Base-by-base conservation (phyloP, 2,329 filamentous ascomycete species). In the Boeremia lycopersici region DNA sequence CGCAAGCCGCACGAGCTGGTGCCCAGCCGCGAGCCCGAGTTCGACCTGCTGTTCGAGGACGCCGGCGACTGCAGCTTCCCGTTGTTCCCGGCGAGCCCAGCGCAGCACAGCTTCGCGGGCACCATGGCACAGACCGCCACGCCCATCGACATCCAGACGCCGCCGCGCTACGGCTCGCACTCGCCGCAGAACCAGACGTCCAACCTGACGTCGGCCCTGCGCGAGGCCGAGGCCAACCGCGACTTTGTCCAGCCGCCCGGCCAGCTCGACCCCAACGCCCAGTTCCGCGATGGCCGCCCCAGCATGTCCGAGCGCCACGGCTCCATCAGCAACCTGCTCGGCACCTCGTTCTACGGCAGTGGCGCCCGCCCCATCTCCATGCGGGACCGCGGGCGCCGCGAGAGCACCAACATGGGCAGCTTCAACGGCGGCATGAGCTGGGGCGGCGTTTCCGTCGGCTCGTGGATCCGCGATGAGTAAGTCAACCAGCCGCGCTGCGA, bases 391-490 rank as follows among this genome's bases (percentile, higher is more conserved):
- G 78, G 77, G 46, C 77, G 84, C 59, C 76, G 85, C 62, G 83
- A 87, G 73, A 85, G 83, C 72, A 78, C 83, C 59, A 83, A 83
- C 52, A 83, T 84, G 57, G 82, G 85, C 63, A 87, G 85, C 70
- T 76, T 87, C 57, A 79, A 84, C 46, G 89, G 87, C 61, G 93
- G 93, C 67, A 92, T 96, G 88, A 97, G 93, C 77, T 99, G 93
- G 93, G 93, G 93, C 72, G 93, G 93, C 62, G 86, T 96, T 57
- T 98, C 93, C 8, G 91, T 98, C 62, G 93, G 93, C 60, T 98
- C 93, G 71, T 98, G 96, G 82, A 95, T 99, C 76, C 85, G 91
- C 76, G 93, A 99, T 79, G 95, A 99, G 95, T 99, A 86, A 86
- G 93, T 88, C 42, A 34, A 40, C 52, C 34, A 38, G 38, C 51